Base-by-base conservation (phyloP, 177 flowering plant species). In the Vitis hybrid region DNA sequence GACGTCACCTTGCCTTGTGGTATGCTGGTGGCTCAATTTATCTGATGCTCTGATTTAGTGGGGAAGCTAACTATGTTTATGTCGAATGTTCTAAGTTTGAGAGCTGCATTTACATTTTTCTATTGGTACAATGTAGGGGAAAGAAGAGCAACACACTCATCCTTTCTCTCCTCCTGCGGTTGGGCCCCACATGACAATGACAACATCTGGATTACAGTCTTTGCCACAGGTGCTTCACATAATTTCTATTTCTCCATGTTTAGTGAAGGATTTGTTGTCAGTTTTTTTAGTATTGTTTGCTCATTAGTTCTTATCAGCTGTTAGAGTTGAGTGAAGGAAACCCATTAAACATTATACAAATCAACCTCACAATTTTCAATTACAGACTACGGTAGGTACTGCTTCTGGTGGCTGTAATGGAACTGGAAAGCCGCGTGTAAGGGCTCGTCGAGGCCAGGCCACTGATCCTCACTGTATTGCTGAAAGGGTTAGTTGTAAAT, bases 391-490 rank as follows among this genome's bases (percentile, higher is more conserved):
- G 4, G n/a, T 54, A 53, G 16, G 57, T 50, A 31, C 65, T 59
- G 49, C 50, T 2, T 34, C 68, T 51, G 69, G 61, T 68, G 61
- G 59, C 54, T 65, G 70, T 18, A 65, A 65, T 66, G 77, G 73
- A 54, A 53, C 53, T 26, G 73, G 63, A 66, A 74, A 74, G 71
- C 73, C 77, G 53, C 79, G 80, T 10, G 69, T 67, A 8, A 73
- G 80, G 61, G 80, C 80, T 5, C 76, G 80, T 10, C 55, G 80
- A 66, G 80, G 80, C 51, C 80, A 77, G 69, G 80, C 79, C 52
- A 77, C 79, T 31, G 79, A 77, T 57, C 79, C 79, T 31, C 79
- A 77, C 72, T 73, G 79, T 50, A 77, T 77, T 18, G 80, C 80
- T 13, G 80, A 77, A 70, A 73, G 80, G 60, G 79, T 77, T 13